A percentile compares a stretch with the other conserved stretches of the same genome.
Evolutionary conservation across 768 basidiomycete genomes (phyloP).

Genomic region (Steccherinum ochraceum): DNA sequence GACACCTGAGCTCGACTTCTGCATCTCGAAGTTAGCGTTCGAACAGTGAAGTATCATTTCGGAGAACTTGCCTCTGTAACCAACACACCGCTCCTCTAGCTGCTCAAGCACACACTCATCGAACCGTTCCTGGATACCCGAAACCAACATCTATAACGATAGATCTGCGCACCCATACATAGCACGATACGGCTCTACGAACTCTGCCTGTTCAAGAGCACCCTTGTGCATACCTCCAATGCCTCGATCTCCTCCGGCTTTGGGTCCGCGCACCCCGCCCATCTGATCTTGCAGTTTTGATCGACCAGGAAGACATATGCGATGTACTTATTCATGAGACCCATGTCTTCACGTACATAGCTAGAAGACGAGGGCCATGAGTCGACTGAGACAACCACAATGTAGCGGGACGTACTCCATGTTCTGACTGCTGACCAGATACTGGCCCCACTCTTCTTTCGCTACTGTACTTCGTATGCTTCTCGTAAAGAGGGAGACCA

Average conservation of each 20-base stretch:
- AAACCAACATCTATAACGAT: too few species aligned
- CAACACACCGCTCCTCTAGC: too few species aligned
- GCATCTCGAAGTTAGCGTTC: too few species aligned
- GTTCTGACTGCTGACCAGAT: slow-evolving; percentile 76
- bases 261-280: slow-evolving; percentile 90
- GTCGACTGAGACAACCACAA: neutral
- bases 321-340: slow-evolving; percentile 84
- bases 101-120: too few species aligned
- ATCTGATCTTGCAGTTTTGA: slow-evolving; percentile 75
- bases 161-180: neutral
- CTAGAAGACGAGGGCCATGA: slow-evolving; percentile 3
- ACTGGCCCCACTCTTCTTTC: slow-evolving; percentile 54
- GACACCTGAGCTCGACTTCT: too few species aligned
- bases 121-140: too few species aligned
- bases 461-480: slow-evolving; percentile 67
- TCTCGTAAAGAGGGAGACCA: slow-evolving; percentile 79
- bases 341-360: slow-evolving; percentile 76
- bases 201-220: slow-evolving; percentile 54
- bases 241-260: slow-evolving; percentile 63
- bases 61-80: too few species aligned
- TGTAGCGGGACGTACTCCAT: slow-evolving; percentile 42
- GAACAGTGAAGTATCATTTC: too few species aligned
- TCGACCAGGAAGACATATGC: slow-evolving; percentile 93
- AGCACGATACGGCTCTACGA: neutral
- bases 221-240: slow-evolving; percentile 62